Conservation (phyloP, 805 yeast species). For the Grigorovia transvaalensis region DNA sequence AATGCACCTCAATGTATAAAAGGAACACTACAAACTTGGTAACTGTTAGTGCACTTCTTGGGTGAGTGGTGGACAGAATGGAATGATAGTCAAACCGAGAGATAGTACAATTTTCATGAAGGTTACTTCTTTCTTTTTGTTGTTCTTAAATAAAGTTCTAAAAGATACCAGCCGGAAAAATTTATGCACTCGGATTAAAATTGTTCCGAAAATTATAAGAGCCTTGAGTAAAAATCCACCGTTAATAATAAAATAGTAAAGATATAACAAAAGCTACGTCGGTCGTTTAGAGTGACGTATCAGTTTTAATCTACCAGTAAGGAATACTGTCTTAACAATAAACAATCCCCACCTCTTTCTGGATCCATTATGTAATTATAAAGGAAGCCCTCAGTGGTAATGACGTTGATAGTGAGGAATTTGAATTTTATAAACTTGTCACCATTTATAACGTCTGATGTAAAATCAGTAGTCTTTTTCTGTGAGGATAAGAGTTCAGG, state of each 20-base stretch:
- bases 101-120: neutral
- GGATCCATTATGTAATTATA: conserved; percentile 75
- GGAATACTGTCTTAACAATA: conserved; percentile 60
- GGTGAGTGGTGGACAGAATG: neutral
- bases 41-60: neutral
- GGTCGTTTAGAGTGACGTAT: neutral
- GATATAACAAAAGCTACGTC: too few species aligned
- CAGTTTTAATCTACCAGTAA: conserved; percentile 23
- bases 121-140: neutral
- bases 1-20: neutral
- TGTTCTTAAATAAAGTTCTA: neutral
- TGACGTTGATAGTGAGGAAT: conserved; percentile 45
- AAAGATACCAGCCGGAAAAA: neutral
- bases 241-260: neutral
- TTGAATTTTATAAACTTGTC: conserved; percentile 10
- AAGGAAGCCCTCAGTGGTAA: conserved; percentile 72
- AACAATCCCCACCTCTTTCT: conserved; percentile 89
- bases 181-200: neutral
- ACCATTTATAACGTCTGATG: neutral
- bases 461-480: conserved; percentile 1
- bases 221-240: neutral
- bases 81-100: too few species aligned
- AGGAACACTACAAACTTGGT: neutral
- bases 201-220: neutral
- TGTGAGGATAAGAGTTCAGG: conserved; percentile 20